Evolutionary conservation across 495 filamentous ascomycete genomes (phyloP).

Genomic region (Chaetomium fimeti): DNA sequence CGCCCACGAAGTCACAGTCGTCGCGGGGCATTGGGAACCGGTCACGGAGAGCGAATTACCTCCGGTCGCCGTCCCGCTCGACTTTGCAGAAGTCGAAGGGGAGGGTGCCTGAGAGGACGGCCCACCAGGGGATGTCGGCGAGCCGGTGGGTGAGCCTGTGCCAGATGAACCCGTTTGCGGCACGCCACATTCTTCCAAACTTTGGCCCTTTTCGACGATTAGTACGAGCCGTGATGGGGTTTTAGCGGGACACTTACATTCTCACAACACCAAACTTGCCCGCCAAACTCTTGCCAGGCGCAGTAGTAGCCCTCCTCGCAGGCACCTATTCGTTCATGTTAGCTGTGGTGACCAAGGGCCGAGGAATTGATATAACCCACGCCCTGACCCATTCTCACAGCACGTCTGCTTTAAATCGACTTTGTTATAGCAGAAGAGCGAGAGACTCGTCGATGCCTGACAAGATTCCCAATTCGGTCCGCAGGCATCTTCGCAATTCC

Average conservation of each 20-base stretch:
- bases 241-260: constrained; percentile 24
- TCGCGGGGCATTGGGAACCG: constrained; percentile 4
- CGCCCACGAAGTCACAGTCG: constrained; percentile 22
- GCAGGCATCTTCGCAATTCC: constrained; percentile 33
- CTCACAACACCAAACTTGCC: constrained; percentile 34
- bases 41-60: neutral
- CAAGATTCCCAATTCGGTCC: constrained; percentile 32
- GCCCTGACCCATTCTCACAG: constrained; percentile 35
- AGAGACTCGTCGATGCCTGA: constrained; percentile 32
- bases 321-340: constrained; percentile 22
- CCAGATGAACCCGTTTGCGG: neutral
- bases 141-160: neutral
- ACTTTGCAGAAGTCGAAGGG: neutral
- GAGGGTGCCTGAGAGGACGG: neutral
- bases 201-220: constrained; percentile 27
- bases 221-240: neutral
- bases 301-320: constrained; percentile 35
- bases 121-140: neutral
- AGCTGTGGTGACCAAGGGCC: neutral
- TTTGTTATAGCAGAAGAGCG: constrained; percentile 38
- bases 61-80: neutral
- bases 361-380: constrained; percentile 15
- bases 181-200: constrained; percentile 31
- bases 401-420: constrained; percentile 33
- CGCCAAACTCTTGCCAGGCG: constrained; percentile 31